Evolutionary conservation across 2,329 filamentous ascomycete genomes (phyloP).

Genomic region (Sarocladiaceae sp.): DNA sequence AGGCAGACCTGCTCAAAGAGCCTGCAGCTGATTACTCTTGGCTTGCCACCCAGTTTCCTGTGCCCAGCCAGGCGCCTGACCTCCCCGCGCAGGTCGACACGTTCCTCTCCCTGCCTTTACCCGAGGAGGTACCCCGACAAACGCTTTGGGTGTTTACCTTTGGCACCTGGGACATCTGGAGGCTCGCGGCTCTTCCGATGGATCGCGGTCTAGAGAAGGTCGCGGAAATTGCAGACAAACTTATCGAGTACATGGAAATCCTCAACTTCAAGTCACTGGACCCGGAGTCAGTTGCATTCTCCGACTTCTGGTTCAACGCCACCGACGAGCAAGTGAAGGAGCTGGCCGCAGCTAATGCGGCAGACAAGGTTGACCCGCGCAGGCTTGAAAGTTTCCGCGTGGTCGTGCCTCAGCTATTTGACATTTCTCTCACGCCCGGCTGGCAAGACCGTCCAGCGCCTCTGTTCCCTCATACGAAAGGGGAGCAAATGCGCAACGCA

Average conservation of each 20-base stretch:
- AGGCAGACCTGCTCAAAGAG: constrained; percentile 23
- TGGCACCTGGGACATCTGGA: constrained; percentile 51
- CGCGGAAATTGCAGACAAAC: constrained; percentile 27
- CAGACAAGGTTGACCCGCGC: constrained; percentile 19
- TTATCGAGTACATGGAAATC: constrained; percentile 40
- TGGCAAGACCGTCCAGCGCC: constrained; percentile 41
- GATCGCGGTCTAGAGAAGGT: constrained; percentile 29
- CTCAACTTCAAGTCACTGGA: constrained; percentile 39
- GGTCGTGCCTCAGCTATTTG: constrained; percentile 45
- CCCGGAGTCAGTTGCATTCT: constrained; percentile 37
- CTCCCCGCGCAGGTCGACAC: constrained; percentile 35
- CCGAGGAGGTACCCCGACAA: constrained; percentile 30
- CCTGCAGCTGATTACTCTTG: constrained; percentile 39
- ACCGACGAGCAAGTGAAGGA: constrained; percentile 19
- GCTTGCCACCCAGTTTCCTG: constrained; percentile 35
- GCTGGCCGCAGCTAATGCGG: constrained; percentile 18
- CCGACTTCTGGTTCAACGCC: constrained; percentile 31
- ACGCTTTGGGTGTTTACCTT: constrained; percentile 48
- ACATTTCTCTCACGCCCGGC: constrained; percentile 47
- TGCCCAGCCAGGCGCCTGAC: constrained; percentile 31
- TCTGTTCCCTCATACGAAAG: constrained; percentile 37
- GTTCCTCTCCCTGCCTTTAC: constrained; percentile 36
- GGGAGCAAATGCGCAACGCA: constrained; percentile 49
- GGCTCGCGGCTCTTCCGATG: constrained; percentile 40
- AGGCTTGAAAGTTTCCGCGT: constrained; percentile 40